These are phyloP conservation scores for Hypericum perforatum DNA, from an alignment of 345 rosid genomes.

Conservation along the genomic window DNA sequence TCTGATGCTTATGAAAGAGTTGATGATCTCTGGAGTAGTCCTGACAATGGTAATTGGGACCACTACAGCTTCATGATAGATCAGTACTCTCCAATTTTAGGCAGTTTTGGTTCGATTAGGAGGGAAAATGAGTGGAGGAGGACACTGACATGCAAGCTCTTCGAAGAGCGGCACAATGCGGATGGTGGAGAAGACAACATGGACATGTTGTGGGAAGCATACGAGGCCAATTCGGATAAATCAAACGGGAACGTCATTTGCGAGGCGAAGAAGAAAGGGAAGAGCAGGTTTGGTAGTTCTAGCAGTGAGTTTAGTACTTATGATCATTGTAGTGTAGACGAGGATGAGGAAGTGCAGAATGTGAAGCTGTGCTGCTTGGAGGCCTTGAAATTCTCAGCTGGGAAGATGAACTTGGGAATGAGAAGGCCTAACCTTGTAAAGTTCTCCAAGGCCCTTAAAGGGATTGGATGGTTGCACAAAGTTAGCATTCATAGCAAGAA, in stretches of 20 bases:
- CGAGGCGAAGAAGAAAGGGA: constrained; percentile 24
- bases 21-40: constrained; percentile 15
- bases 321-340: constrained; percentile 24
- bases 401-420: constrained; percentile 88
- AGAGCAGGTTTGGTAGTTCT: background rate
- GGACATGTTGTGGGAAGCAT: constrained; percentile 92
- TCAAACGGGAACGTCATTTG: constrained; percentile 19
- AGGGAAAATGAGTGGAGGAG: constrained; percentile 90
- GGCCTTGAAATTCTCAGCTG: constrained; percentile 77
- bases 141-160: constrained; percentile 87
- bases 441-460: constrained; percentile 65
- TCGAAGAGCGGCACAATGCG: constrained; percentile 68
- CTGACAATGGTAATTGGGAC: constrained; percentile 3
- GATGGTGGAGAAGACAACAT: constrained; percentile 51
- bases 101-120: constrained; percentile 74
- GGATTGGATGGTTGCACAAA: constrained; percentile 66
- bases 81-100: constrained; percentile 15
- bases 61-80: too few relatives aligned
- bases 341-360: constrained; percentile 37
- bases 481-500: constrained; percentile 45
- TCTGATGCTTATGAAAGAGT: background rate
- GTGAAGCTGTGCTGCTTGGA: constrained; percentile 74
- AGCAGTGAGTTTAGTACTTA: background rate
- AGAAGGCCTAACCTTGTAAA: constrained; percentile 66
- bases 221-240: constrained; percentile 45